These are phyloP conservation scores for Brachypodium distachyon DNA, from an alignment of 202 grass and related monocot genomes.

Conservation along the genomic window DNA sequence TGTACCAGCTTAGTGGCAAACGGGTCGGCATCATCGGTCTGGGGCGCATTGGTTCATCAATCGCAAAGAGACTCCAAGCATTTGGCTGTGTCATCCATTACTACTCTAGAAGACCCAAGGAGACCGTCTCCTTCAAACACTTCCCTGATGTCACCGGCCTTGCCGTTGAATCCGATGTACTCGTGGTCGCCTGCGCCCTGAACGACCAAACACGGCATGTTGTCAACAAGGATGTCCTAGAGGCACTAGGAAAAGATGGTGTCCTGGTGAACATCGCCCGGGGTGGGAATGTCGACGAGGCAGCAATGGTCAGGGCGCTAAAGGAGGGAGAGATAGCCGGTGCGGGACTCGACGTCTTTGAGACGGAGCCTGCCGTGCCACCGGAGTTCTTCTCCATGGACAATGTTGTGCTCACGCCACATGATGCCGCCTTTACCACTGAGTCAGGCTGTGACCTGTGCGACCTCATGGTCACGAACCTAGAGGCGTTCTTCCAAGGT, in stretches of 20 bases:
- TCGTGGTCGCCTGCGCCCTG: constrained; percentile 50
- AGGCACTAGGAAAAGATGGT: constrained; percentile 36
- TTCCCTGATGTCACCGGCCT: background rate
- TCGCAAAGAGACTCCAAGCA: constrained; percentile 36
- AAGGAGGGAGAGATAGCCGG: constrained; percentile 34
- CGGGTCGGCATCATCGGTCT: constrained; percentile 50
- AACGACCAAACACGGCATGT: constrained; percentile 41
- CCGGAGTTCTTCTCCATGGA: constrained; percentile 37
- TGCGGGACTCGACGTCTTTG: constrained; percentile 56
- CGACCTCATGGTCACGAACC: constrained; percentile 29
- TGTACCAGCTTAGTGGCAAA: constrained; percentile 38
- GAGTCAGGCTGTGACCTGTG: constrained; percentile 20
- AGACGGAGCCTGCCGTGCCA: constrained; percentile 45
- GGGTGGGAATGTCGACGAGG: constrained; percentile 48
- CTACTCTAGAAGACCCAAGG: constrained; percentile 28
- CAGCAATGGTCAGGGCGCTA: constrained; percentile 31
- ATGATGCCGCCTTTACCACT: constrained; percentile 21
- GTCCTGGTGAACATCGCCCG: constrained; percentile 56
- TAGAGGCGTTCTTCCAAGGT: constrained; percentile 53
- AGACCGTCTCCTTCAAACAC: constrained; percentile 20
- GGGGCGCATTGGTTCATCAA: constrained; percentile 37
- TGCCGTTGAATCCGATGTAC: constrained; percentile 31
- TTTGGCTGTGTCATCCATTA: constrained; percentile 51
- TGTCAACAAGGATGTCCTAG: constrained; percentile 31
- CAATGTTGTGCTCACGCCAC: constrained; percentile 47